A percentile compares a stretch with the other conserved stretches of the same genome.
These are phyloP conservation scores for Thermoascus crustaceus DNA, from an alignment of 2,329 filamentous ascomycete species.

Conservation along the genomic window DNA sequence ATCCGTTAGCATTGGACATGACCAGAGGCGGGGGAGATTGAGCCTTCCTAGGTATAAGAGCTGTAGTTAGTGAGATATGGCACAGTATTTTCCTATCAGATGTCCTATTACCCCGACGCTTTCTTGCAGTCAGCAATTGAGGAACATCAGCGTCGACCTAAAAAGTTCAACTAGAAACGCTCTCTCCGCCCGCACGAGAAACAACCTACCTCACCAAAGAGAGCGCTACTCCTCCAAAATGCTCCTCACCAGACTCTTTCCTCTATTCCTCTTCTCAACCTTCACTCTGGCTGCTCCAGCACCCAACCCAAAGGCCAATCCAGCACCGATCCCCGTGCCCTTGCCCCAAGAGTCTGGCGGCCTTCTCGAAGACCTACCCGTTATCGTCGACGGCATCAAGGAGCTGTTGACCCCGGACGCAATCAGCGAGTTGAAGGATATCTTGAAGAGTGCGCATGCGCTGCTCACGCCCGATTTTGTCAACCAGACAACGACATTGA, in stretches of 20 bases:
- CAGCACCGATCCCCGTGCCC: constrained; percentile 16
- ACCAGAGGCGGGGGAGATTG: too few species aligned
- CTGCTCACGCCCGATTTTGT: constrained; percentile 21
- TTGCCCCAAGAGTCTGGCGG: constrained; percentile 14
- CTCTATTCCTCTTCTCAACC: constrained; percentile 12
- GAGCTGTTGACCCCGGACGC: constrained; percentile 17
- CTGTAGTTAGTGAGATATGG: too few species aligned
- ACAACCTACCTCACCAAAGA: too few species aligned
- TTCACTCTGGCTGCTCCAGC: constrained; percentile 14
- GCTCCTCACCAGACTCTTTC: constrained; percentile 14
- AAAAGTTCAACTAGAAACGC: too few species aligned
- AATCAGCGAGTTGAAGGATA: constrained; percentile 15
- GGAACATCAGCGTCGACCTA: too few species aligned
- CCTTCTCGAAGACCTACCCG: constrained; percentile 19
- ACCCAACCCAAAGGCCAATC: constrained; percentile 13
- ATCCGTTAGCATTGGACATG: too few species aligned
- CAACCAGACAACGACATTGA: constrained; percentile 21
- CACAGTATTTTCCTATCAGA: too few species aligned
- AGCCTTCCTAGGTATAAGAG: too few species aligned
- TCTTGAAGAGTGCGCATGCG: constrained; percentile 18
- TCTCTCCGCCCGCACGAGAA: too few species aligned
- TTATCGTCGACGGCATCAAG: constrained; percentile 18
- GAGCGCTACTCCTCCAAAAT: too few species aligned
- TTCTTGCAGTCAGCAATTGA: too few species aligned
- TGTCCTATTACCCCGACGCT: too few species aligned